A percentile compares a stretch with the other conserved stretches of the same genome.
Evolutionary conservation across 805 yeast species (phyloP).

Genomic region (Ogataea kodamae): DNA sequence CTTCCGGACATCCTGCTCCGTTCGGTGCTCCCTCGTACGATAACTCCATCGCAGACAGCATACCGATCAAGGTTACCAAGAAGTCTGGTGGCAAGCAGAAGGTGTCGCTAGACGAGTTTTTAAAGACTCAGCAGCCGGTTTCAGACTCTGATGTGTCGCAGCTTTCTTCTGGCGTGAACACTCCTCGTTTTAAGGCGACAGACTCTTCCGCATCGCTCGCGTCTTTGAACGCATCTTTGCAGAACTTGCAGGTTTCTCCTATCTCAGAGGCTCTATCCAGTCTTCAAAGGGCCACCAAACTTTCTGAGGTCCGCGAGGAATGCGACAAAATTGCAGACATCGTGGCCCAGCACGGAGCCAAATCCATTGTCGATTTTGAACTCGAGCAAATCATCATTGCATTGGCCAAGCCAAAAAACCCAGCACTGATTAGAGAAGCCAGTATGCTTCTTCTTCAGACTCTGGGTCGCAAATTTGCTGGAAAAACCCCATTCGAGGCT

Average conservation of each 20-base stretch:
- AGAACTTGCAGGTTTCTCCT: conserved; percentile 63
- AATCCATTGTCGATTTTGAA: conserved; percentile 59
- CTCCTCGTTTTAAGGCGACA: conserved; percentile 27
- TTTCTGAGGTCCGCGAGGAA: conserved; percentile 53
- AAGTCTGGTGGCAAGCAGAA: conserved; percentile 15
- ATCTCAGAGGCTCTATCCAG: conserved; percentile 53
- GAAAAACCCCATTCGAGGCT: conserved; percentile 71
- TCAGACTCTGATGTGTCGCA: conserved; percentile 25
- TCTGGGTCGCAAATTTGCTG: conserved; percentile 56
- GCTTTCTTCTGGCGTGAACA: conserved; percentile 30
- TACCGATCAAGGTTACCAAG: conserved; percentile 14
- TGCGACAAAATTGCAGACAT: conserved; percentile 51
- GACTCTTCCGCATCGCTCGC: conserved; percentile 68
- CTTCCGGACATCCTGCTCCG: conserved; percentile 5
- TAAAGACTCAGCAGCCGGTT: conserved; percentile 41
- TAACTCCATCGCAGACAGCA: conserved; percentile 5
- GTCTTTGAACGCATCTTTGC: conserved; percentile 61
- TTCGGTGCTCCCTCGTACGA: background rate
- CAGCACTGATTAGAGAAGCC: conserved; percentile 73
- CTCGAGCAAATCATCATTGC: conserved; percentile 60
- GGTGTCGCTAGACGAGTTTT: conserved; percentile 49
- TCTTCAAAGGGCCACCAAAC: conserved; percentile 48
- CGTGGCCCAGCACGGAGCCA: conserved; percentile 43
- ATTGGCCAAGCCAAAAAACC: conserved; percentile 68
- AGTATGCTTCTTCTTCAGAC: conserved; percentile 59